Evolutionary conservation across 352 stramenopile species (phyloP), one percentile per base, ranked within the genome.

Genomic region (Saprolegnia diclina): DNA sequence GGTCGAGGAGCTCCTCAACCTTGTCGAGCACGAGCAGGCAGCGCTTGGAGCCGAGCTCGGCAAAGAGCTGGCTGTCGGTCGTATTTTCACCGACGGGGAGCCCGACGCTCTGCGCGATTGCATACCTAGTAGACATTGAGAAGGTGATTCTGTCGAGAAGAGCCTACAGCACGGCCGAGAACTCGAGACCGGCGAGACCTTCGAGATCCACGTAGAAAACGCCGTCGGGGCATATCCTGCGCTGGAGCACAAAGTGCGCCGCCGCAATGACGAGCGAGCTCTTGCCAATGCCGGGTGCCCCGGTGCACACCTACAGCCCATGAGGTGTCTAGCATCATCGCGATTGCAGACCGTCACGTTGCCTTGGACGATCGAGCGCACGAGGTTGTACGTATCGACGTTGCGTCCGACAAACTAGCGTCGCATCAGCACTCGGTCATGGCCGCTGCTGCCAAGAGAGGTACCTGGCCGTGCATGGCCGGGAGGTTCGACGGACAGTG

Each of bases 161-260:
- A 55, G 5, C 62, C 14, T 68, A 68, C 62, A 82, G 80, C 24
- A 93, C 80, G 52, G 85, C 89, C 14, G 82, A 90, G 10, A 86
- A 74, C 59, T 93, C 90, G 42, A 59, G 52, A 10, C 52, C 52
- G 3, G 52, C 52, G 35, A 91, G 83, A 11, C 83, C 83, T 79
- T 93, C 85, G 35, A 93, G 71, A 57, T 93, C 85, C 22, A 93
- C 83, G 69, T 93, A 93, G 59, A 88, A 93, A 9, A 93, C 79
- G 29, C 83, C 85, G 50, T 93, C 85, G 29, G 83, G 77, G 63
- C 90, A 88, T 77, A 91, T 89, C 19, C 82, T 79, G 9, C 85
- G 80, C 66, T 82, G 89, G 64, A 91, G 81, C 0, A 88, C 81
- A 61, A 90, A 93, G 53, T 93, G 85, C 18, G 83, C 85, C 22